These are phyloP conservation scores for Thuja plicata DNA, from an alignment of 83 land plant species.

Conservation along the genomic window DNA sequence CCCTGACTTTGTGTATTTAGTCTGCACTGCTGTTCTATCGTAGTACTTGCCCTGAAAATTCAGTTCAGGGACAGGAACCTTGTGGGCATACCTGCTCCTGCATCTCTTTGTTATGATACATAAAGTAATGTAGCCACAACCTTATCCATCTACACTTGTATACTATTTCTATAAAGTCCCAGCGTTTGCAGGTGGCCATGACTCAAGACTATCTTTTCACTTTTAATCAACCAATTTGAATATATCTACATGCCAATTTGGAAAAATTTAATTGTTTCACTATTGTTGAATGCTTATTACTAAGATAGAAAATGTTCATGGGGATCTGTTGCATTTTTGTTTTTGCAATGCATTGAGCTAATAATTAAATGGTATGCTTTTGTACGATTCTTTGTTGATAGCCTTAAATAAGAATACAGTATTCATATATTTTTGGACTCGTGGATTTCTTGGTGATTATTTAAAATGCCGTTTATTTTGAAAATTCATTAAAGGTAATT, in stretches of 20 bases:
- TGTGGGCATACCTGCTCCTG: too few species aligned
- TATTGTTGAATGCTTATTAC: too few species aligned
- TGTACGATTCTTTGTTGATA: background rate
- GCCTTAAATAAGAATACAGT: background rate
- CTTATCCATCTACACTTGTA: background rate
- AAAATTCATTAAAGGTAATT: background rate
- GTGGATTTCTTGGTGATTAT: background rate
- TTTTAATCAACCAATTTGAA: background rate
- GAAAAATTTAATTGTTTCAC: too few species aligned
- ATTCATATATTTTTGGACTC: background rate
- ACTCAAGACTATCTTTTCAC: background rate
- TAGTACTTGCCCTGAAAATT: too few species aligned
- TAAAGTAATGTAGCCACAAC: background rate
- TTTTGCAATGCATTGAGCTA: too few species aligned
- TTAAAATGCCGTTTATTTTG: background rate
- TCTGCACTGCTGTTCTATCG: too few species aligned
- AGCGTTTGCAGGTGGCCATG: background rate
- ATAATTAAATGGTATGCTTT: too few species aligned
- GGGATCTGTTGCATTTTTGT: background rate
- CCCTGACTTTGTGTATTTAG: too few species aligned
- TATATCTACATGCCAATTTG: background rate
- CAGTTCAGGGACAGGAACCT: too few species aligned
- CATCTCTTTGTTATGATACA: too few species aligned
- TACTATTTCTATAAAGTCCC: background rate
- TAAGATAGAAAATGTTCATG: too few species aligned